Evolutionary conservation across 1,284 basidiomycete species (phyloP), one percentile per base, ranked within the genome.

Genomic region (Ceratobasidium sp.): DNA sequence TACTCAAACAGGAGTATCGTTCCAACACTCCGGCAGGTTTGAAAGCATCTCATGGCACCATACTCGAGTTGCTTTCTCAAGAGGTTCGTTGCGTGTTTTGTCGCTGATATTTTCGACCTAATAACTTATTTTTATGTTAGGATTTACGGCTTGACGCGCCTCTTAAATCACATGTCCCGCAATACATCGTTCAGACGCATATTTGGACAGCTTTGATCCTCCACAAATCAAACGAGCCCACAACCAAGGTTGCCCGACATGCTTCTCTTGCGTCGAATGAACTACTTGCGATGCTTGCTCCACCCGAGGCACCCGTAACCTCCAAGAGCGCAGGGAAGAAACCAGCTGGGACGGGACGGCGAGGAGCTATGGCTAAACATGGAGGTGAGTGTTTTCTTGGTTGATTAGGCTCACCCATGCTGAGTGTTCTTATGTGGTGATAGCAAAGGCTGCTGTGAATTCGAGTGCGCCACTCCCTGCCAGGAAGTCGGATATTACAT

Each of bases 121-220:
- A 29, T 43, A 73, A n/a, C n/a, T n/a, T n/a, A n/a, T 13, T 22
- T 7, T 62, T 37, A 11, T 11, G 37, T 19, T 77, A 81, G 80
- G 29, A 62, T 6, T 29, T 75, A 19, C 75, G 71, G 0, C 13
- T 57, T 11, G 81, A 82, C 37, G 34, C 34, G 1, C n/a, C 44
- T 0, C 78, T 82, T 2, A 51, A 68, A 1, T 49, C 49, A 1
- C 80, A 76, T 64, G 61, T 70, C 22, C 49, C 76, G 1, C 80
- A 82, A 43, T 80, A 80, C 64, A 51, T 77, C n/a, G 80, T 79
- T 7, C 65, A 79, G 37, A 78, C 80, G 0, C 80, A 82, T 69
- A 77, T 83, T 17, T 80, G 77, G 77, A 61, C 80, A 54, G 81
- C 79, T 1, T 69, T 82, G 37, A 40, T 49, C 70, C 80, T 70